Evolutionary conservation across 805 yeast genomes (phyloP).

Genomic region (Saccharomycopsis sp.): DNA sequence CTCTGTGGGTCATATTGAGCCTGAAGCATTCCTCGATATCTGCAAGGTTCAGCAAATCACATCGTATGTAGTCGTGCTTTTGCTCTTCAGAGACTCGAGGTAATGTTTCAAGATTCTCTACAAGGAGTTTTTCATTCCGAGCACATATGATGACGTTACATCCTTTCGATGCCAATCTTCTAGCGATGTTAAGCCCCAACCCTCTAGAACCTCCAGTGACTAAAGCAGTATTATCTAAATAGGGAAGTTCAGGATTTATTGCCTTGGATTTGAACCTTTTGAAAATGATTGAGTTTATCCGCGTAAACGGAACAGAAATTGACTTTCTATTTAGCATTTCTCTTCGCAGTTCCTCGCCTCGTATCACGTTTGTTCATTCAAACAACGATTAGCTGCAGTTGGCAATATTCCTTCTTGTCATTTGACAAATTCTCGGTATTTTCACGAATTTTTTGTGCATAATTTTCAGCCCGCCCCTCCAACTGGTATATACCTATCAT

Average conservation of each 20-base stretch:
- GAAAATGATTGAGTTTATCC: background rate
- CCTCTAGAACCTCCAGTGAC: slow-evolving; percentile 71
- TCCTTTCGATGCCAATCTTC: slow-evolving; percentile 43
- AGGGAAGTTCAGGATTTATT: background rate
- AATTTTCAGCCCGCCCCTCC: background rate
- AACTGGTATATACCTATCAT: background rate
- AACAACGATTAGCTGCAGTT: too few relatives aligned
- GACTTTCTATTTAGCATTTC: background rate
- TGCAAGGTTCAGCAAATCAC: slow-evolving; percentile 29
- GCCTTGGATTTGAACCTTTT: slow-evolving; percentile 1
- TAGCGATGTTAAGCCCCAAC: slow-evolving; percentile 53
- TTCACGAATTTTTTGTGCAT: background rate
- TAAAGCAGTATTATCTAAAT: slow-evolving; percentile 35
- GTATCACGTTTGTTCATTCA: background rate
- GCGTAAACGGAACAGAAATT: background rate
- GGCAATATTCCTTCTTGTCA: background rate
- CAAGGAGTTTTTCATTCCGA: slow-evolving; percentile 36
- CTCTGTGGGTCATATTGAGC: background rate
- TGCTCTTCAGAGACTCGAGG: slow-evolving; percentile 17
- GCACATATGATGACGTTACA: slow-evolving; percentile 46
- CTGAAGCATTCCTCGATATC: slow-evolving; percentile 19
- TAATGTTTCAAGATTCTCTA: slow-evolving; percentile 22
- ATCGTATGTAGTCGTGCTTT: slow-evolving; percentile 30
- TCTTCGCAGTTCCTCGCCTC: background rate
- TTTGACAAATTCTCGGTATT: too few relatives aligned